Evolutionary conservation across 2,329 filamentous ascomycete genomes (phyloP).

Genomic region (Pochonia chlamydosporia): DNA sequence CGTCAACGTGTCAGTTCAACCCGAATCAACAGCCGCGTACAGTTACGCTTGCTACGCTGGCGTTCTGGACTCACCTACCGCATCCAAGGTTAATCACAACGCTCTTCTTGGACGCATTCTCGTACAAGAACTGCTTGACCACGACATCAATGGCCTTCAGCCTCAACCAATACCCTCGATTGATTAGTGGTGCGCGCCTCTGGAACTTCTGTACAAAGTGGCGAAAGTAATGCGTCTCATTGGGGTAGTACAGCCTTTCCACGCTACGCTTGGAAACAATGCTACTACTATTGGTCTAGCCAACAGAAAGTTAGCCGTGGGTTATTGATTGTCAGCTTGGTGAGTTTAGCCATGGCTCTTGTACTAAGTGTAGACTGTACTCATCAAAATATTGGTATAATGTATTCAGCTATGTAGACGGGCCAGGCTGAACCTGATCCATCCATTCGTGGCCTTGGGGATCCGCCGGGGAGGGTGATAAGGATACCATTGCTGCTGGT

Average conservation of each 20-base stretch:
- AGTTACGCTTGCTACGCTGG: background rate
- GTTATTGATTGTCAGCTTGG: background rate
- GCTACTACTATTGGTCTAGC: constrained; percentile 79
- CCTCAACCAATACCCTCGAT: constrained; percentile 81
- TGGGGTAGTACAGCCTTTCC: constrained; percentile 75
- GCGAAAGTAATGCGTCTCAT: constrained; percentile 77
- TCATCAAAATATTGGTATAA: no score
- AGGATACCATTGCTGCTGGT: background rate
- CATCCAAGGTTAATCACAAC: constrained; percentile 81
- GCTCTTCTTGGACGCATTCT: constrained; percentile 50
- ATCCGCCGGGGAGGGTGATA: no score
- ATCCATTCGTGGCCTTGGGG: no score
- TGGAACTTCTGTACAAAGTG: constrained; percentile 83
- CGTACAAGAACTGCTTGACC: constrained; percentile 66
- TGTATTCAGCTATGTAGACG: no score
- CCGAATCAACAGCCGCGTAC: background rate
- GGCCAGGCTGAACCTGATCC: no score
- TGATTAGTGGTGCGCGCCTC: constrained; percentile 80
- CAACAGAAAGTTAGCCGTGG: background rate
- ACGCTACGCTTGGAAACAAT: constrained; percentile 91
- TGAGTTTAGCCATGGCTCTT: background rate
- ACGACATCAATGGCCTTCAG: constrained; percentile 75
- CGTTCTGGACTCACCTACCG: constrained; percentile 66
- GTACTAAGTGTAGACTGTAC: no score
- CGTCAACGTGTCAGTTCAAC: background rate